Conservation (phyloP, 352 stramenopile genomes). For the Blastocystis sp. region DNA sequence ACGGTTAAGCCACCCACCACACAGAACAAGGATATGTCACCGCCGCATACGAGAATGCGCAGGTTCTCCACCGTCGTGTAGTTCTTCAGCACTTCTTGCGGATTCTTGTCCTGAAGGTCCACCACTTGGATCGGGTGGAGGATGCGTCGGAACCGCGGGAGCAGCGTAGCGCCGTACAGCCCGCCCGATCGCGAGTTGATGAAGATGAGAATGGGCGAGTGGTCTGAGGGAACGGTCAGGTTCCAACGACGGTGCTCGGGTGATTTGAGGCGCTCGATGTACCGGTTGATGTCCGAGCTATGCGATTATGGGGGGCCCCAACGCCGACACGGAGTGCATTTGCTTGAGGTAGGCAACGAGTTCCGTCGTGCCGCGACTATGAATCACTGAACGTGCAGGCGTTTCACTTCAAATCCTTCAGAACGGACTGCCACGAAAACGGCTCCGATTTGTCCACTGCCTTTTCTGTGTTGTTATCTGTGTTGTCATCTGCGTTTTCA, state of each 20-base stretch:
- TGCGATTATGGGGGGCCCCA: not conserved
- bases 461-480: too few species aligned
- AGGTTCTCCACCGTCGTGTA: conserved; percentile 83
- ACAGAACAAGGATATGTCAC: conserved; percentile 77
- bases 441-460: too few species aligned
- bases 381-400: not conserved
- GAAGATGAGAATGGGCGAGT: conserved; percentile 80
- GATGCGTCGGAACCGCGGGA: conserved; percentile 84
- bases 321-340: conserved; percentile 31
- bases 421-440: not conserved
- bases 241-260: conserved; percentile 7
- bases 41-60: conserved; percentile 87
- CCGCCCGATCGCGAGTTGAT: conserved; percentile 89
- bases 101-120: conserved; percentile 85
- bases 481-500: too few species aligned
- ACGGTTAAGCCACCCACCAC: conserved; percentile 14
- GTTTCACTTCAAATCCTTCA: conserved; percentile 20
- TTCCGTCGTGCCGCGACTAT: not conserved
- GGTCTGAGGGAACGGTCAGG: not conserved
- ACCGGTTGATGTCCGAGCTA: conserved; percentile 28
- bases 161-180: conserved; percentile 86
- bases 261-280: conserved; percentile 25
- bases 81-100: conserved; percentile 82
- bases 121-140: conserved; percentile 92
- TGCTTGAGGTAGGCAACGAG: conserved; percentile 20